A percentile compares a stretch with the other conserved stretches of the same genome.
Conservation (phyloP, 441 rosid genomes). For the Eutrema salsugineum region DNA sequence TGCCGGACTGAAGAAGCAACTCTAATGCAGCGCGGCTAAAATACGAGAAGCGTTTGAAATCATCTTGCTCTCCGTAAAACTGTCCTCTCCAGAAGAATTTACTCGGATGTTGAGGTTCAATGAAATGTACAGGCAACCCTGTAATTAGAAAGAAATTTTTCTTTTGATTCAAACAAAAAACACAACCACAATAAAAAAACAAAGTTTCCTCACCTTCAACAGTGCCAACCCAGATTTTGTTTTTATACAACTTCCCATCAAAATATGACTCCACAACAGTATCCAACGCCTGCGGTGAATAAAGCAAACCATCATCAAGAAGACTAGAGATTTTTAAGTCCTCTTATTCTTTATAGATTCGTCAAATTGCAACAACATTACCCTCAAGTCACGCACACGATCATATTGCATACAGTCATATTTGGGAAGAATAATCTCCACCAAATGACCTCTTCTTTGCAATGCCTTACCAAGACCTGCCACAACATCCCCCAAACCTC, state of each 20-base stretch:
- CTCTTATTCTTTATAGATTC: neutral
- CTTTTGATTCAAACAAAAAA: slow-evolving; percentile 11
- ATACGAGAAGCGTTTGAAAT: slow-evolving; percentile 90
- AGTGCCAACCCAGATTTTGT: slow-evolving; percentile 89
- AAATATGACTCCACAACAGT: slow-evolving; percentile 73
- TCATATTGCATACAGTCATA: slow-evolving; percentile 96
- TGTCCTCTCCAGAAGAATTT: slow-evolving; percentile 97
- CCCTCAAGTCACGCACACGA: slow-evolving; percentile 70
- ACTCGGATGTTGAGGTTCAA: slow-evolving; percentile 94
- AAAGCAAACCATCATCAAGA: slow-evolving; percentile 14
- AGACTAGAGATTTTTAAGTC: neutral
- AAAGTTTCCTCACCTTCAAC: slow-evolving; percentile 57
- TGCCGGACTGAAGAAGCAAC: slow-evolving; percentile 89
- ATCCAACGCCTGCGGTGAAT: slow-evolving; percentile 68
- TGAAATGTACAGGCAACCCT: slow-evolving; percentile 97
- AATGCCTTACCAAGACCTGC: slow-evolving; percentile 92
- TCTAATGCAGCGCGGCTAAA: slow-evolving; percentile 98
- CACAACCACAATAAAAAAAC: neutral
- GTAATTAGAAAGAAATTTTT: slow-evolving; percentile 27
- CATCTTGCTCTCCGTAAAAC: slow-evolving; percentile 90
- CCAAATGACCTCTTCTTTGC: slow-evolving; percentile 91
- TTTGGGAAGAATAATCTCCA: slow-evolving; percentile 91
- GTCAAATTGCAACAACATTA: slow-evolving; percentile 30
- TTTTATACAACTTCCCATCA: slow-evolving; percentile 81
- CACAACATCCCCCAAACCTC: slow-evolving; percentile 96